Base-by-base conservation (phyloP, 257 asterid genomes). In the Nemophila menziesii region DNA sequence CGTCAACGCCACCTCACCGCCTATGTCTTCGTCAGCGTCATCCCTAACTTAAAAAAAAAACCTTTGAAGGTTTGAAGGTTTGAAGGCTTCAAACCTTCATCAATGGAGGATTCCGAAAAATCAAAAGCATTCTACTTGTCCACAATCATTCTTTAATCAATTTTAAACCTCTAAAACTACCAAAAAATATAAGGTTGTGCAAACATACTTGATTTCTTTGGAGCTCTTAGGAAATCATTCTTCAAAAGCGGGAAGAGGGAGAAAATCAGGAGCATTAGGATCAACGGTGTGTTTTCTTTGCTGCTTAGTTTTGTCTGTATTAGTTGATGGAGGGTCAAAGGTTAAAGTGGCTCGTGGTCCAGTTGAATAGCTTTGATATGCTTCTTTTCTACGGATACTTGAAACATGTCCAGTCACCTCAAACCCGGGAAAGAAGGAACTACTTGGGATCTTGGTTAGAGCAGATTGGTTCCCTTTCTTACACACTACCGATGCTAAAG, bases 181-280 rank as follows among this genome's bases (percentile, higher is more conserved):
- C n/a, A n/a, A n/a, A n/a, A n/a, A n/a, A n/a, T n/a, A n/a, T n/a
- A n/a, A n/a, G n/a, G n/a, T n/a, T n/a, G n/a, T n/a, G n/a, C n/a
- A n/a, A n/a, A n/a, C n/a, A n/a, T n/a, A n/a, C n/a, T n/a, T 76
- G 80, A 55, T 69, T 55, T 84, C 87, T 50, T 89, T 89, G 4
- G 96, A 37, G 96, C 98, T 89, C 53, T 56, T 84, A 3, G 94
- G 98, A 64, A 89, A 89, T 73, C 98, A 89, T 60, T 89, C 86
- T 64, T 78, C 78, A 16, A 84, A 89, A 60, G 96, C 69, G 2
- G 98, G 98, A 44, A 84, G 92, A 0, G 98, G 98, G 39, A 80
- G 85, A 55, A 89, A 89, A 39, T 89, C 80, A 16, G 98, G 98
- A 48, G 90, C 84, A 60, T 20, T 76, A 11, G 98, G 98, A 61